phyloP scores from a whole-genome alignment of 2,329 filamentous ascomycete species.

The Gliomastix tumulicola region DNA sequence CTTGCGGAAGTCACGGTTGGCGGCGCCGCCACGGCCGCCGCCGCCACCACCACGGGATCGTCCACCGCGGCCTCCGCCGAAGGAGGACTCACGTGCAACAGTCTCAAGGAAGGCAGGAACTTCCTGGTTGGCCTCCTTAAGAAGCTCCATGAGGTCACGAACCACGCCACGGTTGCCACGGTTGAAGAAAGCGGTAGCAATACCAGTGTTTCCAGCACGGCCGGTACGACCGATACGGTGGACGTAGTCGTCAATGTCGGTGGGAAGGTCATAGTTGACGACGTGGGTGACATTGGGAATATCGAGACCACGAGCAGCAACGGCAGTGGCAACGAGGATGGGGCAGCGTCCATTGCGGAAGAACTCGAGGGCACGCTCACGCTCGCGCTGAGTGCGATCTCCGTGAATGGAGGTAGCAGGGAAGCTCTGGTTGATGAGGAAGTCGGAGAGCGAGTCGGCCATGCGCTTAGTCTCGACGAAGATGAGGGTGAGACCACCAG shows the following conservation, averaged over 20 bases:
- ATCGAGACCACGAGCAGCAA: conserved; percentile 85
- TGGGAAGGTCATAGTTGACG: conserved; percentile 98
- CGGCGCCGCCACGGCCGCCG: conserved; percentile 60
- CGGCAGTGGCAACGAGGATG: conserved; percentile 93
- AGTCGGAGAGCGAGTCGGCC: conserved; percentile 96
- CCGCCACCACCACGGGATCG: conserved; percentile 47
- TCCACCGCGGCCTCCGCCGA: conserved; percentile 63
- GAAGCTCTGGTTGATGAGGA: conserved; percentile 97
- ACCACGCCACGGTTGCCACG: conserved; percentile 98
- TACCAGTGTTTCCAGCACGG: conserved; percentile 98
- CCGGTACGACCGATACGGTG: conserved; percentile 99
- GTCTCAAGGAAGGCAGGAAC: conserved; percentile 91
- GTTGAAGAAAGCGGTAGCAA: conserved; percentile 99
- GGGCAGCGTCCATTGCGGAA: conserved; percentile 95
- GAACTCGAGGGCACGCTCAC: conserved; percentile 95
- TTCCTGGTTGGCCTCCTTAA: conserved; percentile 99
- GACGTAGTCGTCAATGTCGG: conserved; percentile 97
- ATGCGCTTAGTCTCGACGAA: conserved; percentile 99
- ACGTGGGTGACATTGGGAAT: conserved; percentile 97
- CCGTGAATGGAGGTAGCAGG: conserved; percentile 97
- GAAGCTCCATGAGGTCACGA: conserved; percentile 89
- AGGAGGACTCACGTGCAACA: conserved; percentile 91
- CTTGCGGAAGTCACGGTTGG: conserved; percentile 89
- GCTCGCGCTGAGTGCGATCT: conserved; percentile 96
- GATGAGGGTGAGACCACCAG: conserved; percentile 82